phyloP scores from a whole-genome alignment of 2,329 filamentous ascomycete species.

The Nemania sp. region DNA sequence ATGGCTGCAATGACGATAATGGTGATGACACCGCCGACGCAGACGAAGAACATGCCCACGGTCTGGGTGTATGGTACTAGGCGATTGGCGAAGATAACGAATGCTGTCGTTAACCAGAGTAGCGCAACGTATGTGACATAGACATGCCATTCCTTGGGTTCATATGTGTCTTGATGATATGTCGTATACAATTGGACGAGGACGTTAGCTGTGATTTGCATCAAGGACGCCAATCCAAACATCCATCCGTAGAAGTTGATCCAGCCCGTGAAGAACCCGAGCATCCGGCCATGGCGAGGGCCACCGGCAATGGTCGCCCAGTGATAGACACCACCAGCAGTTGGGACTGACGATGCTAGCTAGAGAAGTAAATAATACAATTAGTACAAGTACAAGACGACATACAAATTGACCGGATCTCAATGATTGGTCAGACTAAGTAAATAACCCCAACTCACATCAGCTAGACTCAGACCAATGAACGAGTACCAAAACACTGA shows the following conservation, averaged over 20 bases:
- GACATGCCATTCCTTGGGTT: constrained; percentile 66
- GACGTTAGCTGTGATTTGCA: constrained; percentile 69
- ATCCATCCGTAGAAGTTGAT: constrained; percentile 72
- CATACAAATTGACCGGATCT: not conserved
- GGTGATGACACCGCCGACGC: constrained; percentile 64
- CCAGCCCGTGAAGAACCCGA: constrained; percentile 62
- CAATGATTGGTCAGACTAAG: not conserved
- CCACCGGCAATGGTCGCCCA: constrained; percentile 71
- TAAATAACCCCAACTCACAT: constrained; percentile 49
- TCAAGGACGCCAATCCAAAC: constrained; percentile 70
- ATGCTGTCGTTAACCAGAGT: constrained; percentile 63
- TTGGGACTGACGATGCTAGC: constrained; percentile 71
- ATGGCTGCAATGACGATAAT: constrained; percentile 66
- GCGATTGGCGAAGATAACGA: constrained; percentile 68
- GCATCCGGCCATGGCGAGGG: constrained; percentile 63
- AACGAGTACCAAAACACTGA: constrained; percentile 59
- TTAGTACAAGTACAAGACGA: too few relatives aligned
- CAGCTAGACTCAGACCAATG: constrained; percentile 57
- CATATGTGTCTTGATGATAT: constrained; percentile 65
- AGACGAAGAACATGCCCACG: constrained; percentile 66
- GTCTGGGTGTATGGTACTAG: constrained; percentile 65
- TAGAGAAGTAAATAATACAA: constrained; percentile 47
- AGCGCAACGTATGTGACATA: constrained; percentile 69
- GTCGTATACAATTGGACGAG: constrained; percentile 70
- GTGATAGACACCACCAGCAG: constrained; percentile 70